phyloP scores from a whole-genome alignment of 148 eudicot genomes.

The Chenopodium berlandieri region DNA sequence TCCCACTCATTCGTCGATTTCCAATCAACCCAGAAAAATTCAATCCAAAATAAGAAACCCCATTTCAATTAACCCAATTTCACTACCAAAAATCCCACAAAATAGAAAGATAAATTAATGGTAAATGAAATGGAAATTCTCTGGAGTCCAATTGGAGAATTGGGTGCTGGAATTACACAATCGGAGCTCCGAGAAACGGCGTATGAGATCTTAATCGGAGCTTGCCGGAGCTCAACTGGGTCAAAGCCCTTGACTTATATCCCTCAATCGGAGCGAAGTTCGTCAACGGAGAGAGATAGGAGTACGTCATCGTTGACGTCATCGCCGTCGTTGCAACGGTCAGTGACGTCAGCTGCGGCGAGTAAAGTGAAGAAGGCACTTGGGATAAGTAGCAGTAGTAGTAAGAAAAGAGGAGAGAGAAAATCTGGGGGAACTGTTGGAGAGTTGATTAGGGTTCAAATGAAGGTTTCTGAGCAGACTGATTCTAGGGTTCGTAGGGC shows the following conservation, averaged over 20 bases:
- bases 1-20: not conserved
- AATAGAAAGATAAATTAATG: constrained; percentile 1
- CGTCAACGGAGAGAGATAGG: constrained; percentile 29
- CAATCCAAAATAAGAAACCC: not conserved
- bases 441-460: constrained; percentile 81
- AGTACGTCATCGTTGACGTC: constrained; percentile 19
- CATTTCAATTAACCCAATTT: not conserved
- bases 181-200: constrained; percentile 88
- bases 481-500: constrained; percentile 87
- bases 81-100: not conserved
- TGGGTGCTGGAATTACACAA: constrained; percentile 39
- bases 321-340: constrained; percentile 43
- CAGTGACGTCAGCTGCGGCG: constrained; percentile 52
- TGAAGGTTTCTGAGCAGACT: constrained; percentile 70
- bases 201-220: constrained; percentile 74
- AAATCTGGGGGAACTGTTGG: constrained; percentile 42
- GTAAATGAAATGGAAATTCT: constrained; percentile 23
- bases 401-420: constrained; percentile 15
- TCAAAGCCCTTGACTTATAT: constrained; percentile 66
- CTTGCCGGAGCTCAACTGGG: constrained; percentile 66
- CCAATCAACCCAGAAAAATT: not conserved
- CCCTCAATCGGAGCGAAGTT: constrained; percentile 39
- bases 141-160: constrained; percentile 50
- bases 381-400: constrained; percentile 39
- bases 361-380: constrained; percentile 84